Evolutionary conservation across 169 alveolate species (phyloP), one percentile per base, ranked within the genome.

Genomic region (Plasmodium adleri): DNA sequence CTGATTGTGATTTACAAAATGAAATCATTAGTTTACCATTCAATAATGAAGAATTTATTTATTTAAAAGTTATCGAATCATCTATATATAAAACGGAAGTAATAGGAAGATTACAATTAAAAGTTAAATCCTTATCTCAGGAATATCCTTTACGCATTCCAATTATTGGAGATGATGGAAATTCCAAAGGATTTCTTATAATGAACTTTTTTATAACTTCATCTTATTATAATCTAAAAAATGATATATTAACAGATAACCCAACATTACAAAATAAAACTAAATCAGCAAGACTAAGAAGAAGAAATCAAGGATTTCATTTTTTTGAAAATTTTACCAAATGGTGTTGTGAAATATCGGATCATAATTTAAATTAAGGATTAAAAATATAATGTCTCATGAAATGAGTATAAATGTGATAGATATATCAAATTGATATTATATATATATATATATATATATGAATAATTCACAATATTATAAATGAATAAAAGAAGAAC

Each of bases 281-380:
- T 45, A 87, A 89, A 56, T 76, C 71, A 12, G 72, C 91, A 0
- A 68, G 88, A 43, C 67, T 88, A 54, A 56, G 92, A 49, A 78
- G 92, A 88, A 93, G 78, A 52, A 92, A 78, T 32, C 74, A 88
- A 73, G 96, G 92, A 0, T 54, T 90, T n/a, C 87, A 59, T 66
- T 56, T 93, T 47, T 87, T 94, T 47, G 92, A 92, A 59, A 91
- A 94, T 62, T 92, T 94, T 39, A 94, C 93, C 22, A 74, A 93
- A 86, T 94, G 96, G 96, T 94, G 96, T 85, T 94, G 96, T 66
- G 95, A 94, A 87, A 94, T 94, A 59, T 74, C 96, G 2, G 95
- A 94, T 72, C 76, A 92, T 88, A 94, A 92, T 74, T 72, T 94
- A 47, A 80, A 88, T 74, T 93, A 87, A 76, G 2, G 22, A 13